Conservation (phyloP, 306 rosid species). For the Rubus parviflorus region DNA sequence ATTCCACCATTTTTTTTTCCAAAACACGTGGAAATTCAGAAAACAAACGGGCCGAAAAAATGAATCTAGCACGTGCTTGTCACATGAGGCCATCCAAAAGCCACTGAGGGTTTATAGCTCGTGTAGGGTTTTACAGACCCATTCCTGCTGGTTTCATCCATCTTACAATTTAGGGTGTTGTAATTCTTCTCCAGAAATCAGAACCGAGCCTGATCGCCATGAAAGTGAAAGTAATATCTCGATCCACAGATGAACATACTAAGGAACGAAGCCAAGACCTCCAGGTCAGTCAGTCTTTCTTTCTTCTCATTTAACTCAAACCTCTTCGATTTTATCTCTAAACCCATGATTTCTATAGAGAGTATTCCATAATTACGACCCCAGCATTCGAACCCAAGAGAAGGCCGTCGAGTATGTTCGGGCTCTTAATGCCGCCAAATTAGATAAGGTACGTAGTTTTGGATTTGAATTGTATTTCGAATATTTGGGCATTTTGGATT, state of each 20-base stretch:
- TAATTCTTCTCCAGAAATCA: background rate
- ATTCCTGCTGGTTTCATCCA: too few relatives aligned
- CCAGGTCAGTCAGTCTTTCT: constrained; percentile 48
- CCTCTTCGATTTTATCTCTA: background rate
- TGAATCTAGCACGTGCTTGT: too few relatives aligned
- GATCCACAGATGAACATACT: constrained; percentile 78
- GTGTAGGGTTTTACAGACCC: too few relatives aligned
- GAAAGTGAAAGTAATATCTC: constrained; percentile 88
- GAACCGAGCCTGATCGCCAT: constrained; percentile 27
- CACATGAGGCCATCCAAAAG: too few relatives aligned
- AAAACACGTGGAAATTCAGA: too few relatives aligned
- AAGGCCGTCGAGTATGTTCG: constrained; percentile 91
- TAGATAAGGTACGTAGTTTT: constrained; percentile 60
- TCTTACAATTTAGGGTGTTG: too few relatives aligned
- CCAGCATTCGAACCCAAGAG: constrained; percentile 77
- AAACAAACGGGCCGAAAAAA: too few relatives aligned
- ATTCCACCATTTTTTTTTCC: too few relatives aligned
- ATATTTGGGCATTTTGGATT: background rate
- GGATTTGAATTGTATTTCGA: background rate
- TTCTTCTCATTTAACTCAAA: background rate
- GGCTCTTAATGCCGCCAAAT: constrained; percentile 83
- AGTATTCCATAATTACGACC: constrained; percentile 84
- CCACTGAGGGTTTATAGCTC: too few relatives aligned
- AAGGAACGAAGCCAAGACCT: constrained; percentile 94
- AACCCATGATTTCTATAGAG: constrained; percentile 40